phyloP scores from a whole-genome alignment of 768 basidiomycete genomes.

The Pleurotus djamor region DNA sequence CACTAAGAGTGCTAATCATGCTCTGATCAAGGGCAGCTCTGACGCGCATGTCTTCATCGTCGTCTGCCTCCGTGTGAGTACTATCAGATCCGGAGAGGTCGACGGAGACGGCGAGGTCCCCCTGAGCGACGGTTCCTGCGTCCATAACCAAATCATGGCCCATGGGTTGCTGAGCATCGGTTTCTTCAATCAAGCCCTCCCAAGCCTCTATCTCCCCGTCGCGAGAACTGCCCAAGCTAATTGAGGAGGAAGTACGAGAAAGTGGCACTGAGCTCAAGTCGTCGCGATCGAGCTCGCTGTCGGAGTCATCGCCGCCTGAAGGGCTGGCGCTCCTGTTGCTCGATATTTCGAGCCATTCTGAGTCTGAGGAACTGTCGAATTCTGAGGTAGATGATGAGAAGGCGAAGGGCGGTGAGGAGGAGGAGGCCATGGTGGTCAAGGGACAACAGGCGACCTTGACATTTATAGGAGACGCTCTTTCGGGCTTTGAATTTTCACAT shows the following conservation, averaged over 20 bases:
- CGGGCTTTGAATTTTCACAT: constrained; percentile 1
- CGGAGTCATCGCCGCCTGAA: constrained; percentile 65
- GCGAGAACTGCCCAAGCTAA: constrained; percentile 67
- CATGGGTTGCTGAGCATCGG: constrained; percentile 23
- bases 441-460: background rate
- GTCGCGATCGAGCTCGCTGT: constrained; percentile 64
- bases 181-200: constrained; percentile 76
- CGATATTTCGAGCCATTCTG: constrained; percentile 81
- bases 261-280: constrained; percentile 42
- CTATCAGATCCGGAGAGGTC: constrained; percentile 17
- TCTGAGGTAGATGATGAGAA: constrained; percentile 53
- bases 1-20: constrained; percentile 75
- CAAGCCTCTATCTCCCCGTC: constrained; percentile 72
- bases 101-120: background rate
- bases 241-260: constrained; percentile 62
- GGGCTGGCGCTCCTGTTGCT: constrained; percentile 55
- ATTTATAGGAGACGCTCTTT: constrained; percentile 2
- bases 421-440: constrained; percentile 14
- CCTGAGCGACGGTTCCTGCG: constrained; percentile 21
- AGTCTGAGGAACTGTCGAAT: constrained; percentile 68
- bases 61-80: constrained; percentile 28
- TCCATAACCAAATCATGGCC: constrained; percentile 22
- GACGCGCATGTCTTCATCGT: constrained; percentile 64
- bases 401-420: constrained; percentile 12
- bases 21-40: constrained; percentile 81